Evolutionary conservation across 2,329 filamentous ascomycete species (phyloP).

Genomic region (Talaromyces rugulosus): DNA sequence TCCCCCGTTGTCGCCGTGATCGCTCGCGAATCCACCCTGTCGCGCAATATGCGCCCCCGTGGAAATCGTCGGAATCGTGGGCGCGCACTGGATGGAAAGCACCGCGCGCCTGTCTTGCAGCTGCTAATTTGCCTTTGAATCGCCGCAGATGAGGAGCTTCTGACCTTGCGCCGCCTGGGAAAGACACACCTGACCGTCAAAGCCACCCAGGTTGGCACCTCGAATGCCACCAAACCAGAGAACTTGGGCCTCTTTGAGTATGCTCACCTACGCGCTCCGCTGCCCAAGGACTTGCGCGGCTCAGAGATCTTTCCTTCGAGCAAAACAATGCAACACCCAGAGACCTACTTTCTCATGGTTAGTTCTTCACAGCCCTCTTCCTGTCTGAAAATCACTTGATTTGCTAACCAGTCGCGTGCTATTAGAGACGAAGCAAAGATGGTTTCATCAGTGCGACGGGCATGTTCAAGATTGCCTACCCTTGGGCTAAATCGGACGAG

Average conservation of each 20-base stretch:
- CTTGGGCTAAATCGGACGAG: constrained; percentile 58
- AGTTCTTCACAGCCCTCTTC: constrained; percentile 21
- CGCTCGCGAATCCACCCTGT: constrained; percentile 10
- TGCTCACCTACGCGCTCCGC: constrained; percentile 84
- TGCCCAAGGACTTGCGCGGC: constrained; percentile 80
- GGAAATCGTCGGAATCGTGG: neutral
- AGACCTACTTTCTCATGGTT: constrained; percentile 94
- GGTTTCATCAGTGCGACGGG: constrained; percentile 63
- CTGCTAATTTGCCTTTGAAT: constrained; percentile 10
- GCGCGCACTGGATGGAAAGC: neutral
- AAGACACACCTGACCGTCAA: constrained; percentile 88
- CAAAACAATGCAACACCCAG: constrained; percentile 57
- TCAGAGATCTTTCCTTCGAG: constrained; percentile 89
- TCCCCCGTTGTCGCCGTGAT: constrained; percentile 16
- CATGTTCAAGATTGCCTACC: constrained; percentile 68
- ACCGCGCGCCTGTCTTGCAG: constrained; percentile 8
- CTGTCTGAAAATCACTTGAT: neutral
- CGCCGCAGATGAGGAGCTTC: constrained; percentile 63
- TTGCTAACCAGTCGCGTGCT: neutral
- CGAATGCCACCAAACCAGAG: constrained; percentile 67
- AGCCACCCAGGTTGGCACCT: constrained; percentile 66
- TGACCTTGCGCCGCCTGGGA: constrained; percentile 80
- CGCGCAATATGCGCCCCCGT: constrained; percentile 2
- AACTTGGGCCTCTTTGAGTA: constrained; percentile 88
- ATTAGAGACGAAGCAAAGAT: constrained; percentile 60